Conservation (phyloP, 2,329 filamentous ascomycete genomes). For the Alternaria dauci region DNA sequence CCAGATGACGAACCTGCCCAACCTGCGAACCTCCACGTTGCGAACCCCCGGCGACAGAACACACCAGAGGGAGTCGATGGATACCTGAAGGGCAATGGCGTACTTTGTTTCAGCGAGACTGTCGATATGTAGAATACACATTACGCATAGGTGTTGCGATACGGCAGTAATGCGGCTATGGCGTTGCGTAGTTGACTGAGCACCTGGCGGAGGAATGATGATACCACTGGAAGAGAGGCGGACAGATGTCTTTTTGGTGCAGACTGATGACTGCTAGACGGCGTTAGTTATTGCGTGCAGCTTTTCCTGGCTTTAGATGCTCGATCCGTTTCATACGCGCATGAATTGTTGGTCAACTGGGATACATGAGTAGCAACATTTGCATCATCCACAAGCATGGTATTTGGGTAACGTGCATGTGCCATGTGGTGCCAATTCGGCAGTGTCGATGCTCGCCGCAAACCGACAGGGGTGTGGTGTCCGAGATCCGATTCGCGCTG, state of each 20-base stretch:
- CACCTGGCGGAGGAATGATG: not conserved
- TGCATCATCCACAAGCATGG: not conserved
- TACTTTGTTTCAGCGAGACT: slow-evolving; percentile 91
- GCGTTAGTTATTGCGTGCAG: not conserved
- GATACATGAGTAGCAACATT: not conserved
- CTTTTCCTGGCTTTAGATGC: not conserved
- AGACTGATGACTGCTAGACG: slow-evolving; percentile 1
- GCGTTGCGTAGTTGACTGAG: slow-evolving; percentile 13
- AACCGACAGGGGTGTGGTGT: slow-evolving; percentile 17
- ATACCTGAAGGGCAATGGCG: slow-evolving; percentile 82
- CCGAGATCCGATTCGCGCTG: slow-evolving; percentile 23
- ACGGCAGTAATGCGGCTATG: slow-evolving; percentile 1
- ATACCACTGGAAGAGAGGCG: slow-evolving; percentile 2
- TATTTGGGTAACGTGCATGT: not conserved
- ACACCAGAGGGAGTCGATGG: slow-evolving; percentile 86
- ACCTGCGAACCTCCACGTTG: slow-evolving; percentile 52
- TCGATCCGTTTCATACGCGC: not conserved
- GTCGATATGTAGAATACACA: slow-evolving; percentile 62
- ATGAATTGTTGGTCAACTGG: not conserved
- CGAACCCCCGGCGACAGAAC: slow-evolving; percentile 53
- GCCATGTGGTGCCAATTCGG: slow-evolving; percentile 9
- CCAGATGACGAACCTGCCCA: slow-evolving; percentile 45
- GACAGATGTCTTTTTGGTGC: slow-evolving; percentile 1
- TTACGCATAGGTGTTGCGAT: not conserved
- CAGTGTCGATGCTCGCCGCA: slow-evolving; percentile 17